phyloP scores from a whole-genome alignment of 331 rosid species.

The Malus hybrid region DNA sequence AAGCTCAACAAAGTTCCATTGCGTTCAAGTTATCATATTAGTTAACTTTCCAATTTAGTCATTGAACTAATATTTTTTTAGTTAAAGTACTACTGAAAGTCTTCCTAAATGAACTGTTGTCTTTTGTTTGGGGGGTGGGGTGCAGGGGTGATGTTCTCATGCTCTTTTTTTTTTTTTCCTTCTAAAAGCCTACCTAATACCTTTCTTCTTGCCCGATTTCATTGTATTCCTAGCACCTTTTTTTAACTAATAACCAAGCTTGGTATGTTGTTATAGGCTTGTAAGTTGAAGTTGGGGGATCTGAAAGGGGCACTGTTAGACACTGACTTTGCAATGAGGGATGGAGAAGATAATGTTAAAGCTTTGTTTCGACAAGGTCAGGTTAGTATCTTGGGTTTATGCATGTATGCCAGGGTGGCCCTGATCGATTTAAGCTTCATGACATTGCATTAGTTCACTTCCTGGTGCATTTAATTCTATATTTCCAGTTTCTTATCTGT shows the following conservation, averaged over 20 bases:
- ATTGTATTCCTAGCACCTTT: neutral
- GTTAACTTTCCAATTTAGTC: neutral
- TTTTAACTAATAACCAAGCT: constrained; percentile 1
- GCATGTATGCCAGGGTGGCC: neutral
- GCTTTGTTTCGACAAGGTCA: constrained; percentile 98
- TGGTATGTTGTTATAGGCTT: constrained; percentile 52
- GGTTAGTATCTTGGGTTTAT: constrained; percentile 45
- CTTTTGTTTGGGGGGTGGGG: neutral
- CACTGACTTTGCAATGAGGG: constrained; percentile 91
- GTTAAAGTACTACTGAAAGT: no score
- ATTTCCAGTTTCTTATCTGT: neutral
- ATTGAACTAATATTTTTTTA: neutral
- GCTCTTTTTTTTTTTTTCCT: neutral
- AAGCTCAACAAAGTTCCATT: no score
- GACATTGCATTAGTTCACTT: neutral
- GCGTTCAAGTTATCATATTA: neutral
- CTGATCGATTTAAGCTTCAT: neutral
- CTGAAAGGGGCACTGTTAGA: constrained; percentile 85
- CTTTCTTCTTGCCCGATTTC: neutral
- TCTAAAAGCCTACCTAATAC: neutral
- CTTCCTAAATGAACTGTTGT: neutral
- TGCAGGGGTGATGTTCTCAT: neutral
- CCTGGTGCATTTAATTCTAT: neutral
- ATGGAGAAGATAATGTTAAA: constrained; percentile 81
- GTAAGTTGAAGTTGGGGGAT: constrained; percentile 85